Evolutionary conservation across 2,329 filamentous ascomycete species (phyloP), one percentile per base, ranked within the genome.

Genomic region (Colletotrichum lupini): DNA sequence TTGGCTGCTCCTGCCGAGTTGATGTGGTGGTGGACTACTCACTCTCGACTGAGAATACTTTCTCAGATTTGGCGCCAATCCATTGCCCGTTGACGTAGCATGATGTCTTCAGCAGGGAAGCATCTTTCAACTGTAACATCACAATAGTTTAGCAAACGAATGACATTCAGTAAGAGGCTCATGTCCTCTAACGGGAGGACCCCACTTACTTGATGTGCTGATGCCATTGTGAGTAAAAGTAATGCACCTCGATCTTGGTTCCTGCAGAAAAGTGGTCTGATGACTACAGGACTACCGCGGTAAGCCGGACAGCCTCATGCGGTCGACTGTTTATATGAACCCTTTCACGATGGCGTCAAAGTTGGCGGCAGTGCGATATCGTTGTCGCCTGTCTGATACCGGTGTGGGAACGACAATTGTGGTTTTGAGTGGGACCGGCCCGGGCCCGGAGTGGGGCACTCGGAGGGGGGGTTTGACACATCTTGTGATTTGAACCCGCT

Each of bases 81-180:
- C 93, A 96, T 87, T 94, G 87, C 78, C 93, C 94, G 81, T 95
- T 93, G 79, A 95, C 90, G 79, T 93, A 95, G 74, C 89, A 87
- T 80, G 92, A 87, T 75, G 88, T 88, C 82, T 93, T 95, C 77
- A 95, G 87, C 62, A 96, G 87, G 46, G 89, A 90, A 72, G 86
- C 84, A 78, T 92, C 91, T 80, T 88, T 90, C 75, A 92, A 85
- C 87, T 91, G 58, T 3, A 2, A 3, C 1, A 24, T 12, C 32
- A 35, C 3, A 62, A 4, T 12, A 42, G 14, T 16, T 42, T 16
- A 46, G n/a, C n/a, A 37, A 14, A 6, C 22, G 4, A 5, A 26
- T n/a, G 42, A 49, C 42, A 19, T n/a, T 19, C 19, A 49, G 7
- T 9, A 19, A 49, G 2, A 19, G 16, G 7, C 42, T 49, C 42